Evolutionary conservation across 2,329 filamentous ascomycete species (phyloP), one percentile per base, ranked within the genome.

Genomic region (Sporothrix euskadiensis): DNA sequence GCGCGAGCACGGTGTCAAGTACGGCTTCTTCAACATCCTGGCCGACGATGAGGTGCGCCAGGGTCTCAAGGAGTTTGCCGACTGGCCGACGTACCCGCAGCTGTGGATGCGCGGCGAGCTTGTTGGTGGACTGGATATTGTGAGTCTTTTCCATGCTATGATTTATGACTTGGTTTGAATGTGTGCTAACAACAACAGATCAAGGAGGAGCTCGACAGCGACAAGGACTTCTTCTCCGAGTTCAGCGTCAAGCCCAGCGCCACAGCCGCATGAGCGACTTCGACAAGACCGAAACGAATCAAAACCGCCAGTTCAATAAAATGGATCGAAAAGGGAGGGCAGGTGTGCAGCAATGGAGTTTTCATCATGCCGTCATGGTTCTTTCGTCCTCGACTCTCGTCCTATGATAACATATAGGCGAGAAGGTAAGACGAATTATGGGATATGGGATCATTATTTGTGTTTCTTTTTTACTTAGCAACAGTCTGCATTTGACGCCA

Each of bases 21-120:
- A 98, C 81, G 96, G 96, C 26, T 99, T 99, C 86, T 99, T 99
- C 86, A 98, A 99, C 81, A 99, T 99, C 76, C 83, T 99, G 78
- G 96, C 96, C 76, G 96, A 99, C 81, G 95, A 99, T 79, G 95
- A 98, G 82, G 96, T 99, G 66, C 88, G 96, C 75, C 95, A 98
- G 84, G 96, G 96, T 0, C 84, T 99, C 79, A 99, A 99, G 87
- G 93, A 96, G 83, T 98, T 90, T 81, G 94, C 94, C n/a, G 96
- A 98, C 75, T 99, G 96, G 96, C 96, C 96, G 10, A 99, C 96
- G 0, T 99, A 94, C 83, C 96, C 96, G 26, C 96, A 99, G 83
- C 84, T 99, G 75, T 99, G 95, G 90, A 89, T 97, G 14, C 89
- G 91, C 74, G 95, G 96, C 16, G 94, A 98, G 81, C 85, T 99